Evolutionary conservation across 2,329 filamentous ascomycete genomes (phyloP).

Genomic region (Aspergillus persii): DNA sequence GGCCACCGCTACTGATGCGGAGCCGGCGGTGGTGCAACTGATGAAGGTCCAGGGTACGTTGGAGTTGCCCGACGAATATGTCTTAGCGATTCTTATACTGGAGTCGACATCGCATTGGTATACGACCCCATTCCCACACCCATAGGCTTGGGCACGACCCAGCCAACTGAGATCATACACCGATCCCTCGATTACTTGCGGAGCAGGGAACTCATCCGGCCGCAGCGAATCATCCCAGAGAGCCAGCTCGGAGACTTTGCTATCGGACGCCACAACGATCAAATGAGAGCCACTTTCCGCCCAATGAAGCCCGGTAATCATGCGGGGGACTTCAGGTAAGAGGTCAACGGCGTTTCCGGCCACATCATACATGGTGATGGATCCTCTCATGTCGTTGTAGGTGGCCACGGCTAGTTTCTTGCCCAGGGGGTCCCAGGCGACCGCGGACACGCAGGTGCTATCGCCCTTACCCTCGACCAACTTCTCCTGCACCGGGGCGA

Average conservation of each 20-base stretch:
- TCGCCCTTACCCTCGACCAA: constrained; percentile 36
- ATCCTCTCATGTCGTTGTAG: constrained; percentile 41
- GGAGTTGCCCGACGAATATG: constrained; percentile 28
- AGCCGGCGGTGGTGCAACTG: constrained; percentile 30
- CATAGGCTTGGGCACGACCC: constrained; percentile 36
- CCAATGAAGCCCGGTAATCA: constrained; percentile 46
- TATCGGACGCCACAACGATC: constrained; percentile 44
- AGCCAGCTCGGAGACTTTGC: constrained; percentile 40
- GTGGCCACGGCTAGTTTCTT: constrained; percentile 48
- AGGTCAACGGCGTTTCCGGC: constrained; percentile 44
- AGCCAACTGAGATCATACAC: constrained; percentile 46
- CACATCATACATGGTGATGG: constrained; percentile 46
- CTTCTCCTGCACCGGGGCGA: constrained; percentile 32
- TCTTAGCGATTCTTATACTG: constrained; percentile 37
- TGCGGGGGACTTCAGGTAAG: constrained; percentile 45
- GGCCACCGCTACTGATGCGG: constrained; percentile 36
- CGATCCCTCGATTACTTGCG: constrained; percentile 36
- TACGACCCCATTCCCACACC: constrained; percentile 39
- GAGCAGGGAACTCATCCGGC: constrained; percentile 37
- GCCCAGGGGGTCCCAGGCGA: constrained; percentile 47
- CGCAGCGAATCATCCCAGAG: constrained; percentile 44
- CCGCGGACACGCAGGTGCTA: constrained; percentile 40
- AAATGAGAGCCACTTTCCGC: constrained; percentile 38
- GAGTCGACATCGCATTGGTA: constrained; percentile 41
- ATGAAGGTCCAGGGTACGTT: constrained; percentile 43